Conservation (phyloP, 257 asterid genomes). For the Primulina huaijiensis region DNA sequence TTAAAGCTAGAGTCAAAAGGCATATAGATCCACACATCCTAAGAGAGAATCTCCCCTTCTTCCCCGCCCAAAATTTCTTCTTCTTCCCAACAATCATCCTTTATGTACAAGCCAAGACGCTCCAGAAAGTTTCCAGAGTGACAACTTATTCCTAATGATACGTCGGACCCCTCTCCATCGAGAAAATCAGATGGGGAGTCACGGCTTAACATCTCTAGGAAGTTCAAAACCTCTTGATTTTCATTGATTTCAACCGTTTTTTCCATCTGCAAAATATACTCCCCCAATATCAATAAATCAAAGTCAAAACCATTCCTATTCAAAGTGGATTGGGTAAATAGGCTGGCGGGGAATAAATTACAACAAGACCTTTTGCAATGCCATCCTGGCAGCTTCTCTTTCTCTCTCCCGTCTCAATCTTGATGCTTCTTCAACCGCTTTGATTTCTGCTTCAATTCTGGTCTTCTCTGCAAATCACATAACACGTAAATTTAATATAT, state of each 20-base stretch:
- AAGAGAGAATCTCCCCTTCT: slow-evolving; percentile 59
- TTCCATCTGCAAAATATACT: slow-evolving; percentile 39
- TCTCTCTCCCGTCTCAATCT: slow-evolving; percentile 41
- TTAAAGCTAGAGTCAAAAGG: background rate
- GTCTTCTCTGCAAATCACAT: slow-evolving; percentile 51
- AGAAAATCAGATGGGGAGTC: slow-evolving; percentile 23
- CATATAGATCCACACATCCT: background rate
- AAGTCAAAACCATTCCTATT: background rate
- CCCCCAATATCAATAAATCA: background rate
- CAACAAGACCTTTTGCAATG: slow-evolving; percentile 45
- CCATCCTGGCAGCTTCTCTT: slow-evolving; percentile 64
- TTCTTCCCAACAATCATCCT: slow-evolving; percentile 35
- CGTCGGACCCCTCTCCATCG: slow-evolving; percentile 18
- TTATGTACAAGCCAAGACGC: slow-evolving; percentile 50
- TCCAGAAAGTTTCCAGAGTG: slow-evolving; percentile 35
- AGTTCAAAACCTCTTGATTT: slow-evolving; percentile 34
- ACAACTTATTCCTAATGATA: background rate
- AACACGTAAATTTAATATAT: background rate
- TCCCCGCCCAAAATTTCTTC: slow-evolving; percentile 37
- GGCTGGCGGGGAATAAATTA: background rate
- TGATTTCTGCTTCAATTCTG: slow-evolving; percentile 58
- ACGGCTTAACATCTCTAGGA: slow-evolving; percentile 42
- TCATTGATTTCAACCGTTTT: slow-evolving; percentile 43
- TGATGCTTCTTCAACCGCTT: slow-evolving; percentile 54
- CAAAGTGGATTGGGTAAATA: background rate